Evolutionary conservation across 768 basidiomycete species (phyloP).

Genomic region (Tylopilus plumbeoviolaceoides): DNA sequence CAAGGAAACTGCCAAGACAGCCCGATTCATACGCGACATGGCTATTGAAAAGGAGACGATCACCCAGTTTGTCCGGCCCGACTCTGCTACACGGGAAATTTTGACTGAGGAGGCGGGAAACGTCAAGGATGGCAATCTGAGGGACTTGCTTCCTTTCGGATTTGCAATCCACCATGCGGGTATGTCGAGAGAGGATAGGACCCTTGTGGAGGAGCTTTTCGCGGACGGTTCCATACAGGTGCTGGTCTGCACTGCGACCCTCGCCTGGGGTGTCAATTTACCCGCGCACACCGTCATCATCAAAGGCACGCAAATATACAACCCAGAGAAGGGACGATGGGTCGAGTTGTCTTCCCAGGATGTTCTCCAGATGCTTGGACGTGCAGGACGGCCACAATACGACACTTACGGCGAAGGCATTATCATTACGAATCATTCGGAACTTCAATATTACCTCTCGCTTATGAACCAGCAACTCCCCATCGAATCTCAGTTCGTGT

Average conservation of each 20-base stretch:
- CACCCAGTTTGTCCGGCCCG: conserved; percentile 91
- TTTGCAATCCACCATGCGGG: conserved; percentile 98
- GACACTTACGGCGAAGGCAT: conserved; percentile 97
- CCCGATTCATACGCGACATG: conserved; percentile 89
- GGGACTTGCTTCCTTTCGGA: conserved; percentile 91
- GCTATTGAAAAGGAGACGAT: conserved; percentile 97
- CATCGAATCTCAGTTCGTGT: conserved; percentile 93
- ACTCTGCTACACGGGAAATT: conserved; percentile 88
- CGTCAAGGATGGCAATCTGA: conserved; percentile 77
- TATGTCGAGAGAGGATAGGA: conserved; percentile 89
- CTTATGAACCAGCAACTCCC: conserved; percentile 96
- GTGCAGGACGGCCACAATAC: conserved; percentile 95
- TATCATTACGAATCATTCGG: conserved; percentile 96
- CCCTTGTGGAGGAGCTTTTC: conserved; percentile 91
- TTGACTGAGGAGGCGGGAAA: conserved; percentile 78
- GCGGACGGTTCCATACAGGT: conserved; percentile 90
- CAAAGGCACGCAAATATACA: conserved; percentile 99
- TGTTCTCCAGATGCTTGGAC: conserved; percentile 97
- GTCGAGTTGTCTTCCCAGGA: conserved; percentile 93
- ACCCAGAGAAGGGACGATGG: conserved; percentile 98
- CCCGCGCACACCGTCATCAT: conserved; percentile 98
- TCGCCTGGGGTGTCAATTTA: conserved; percentile 99
- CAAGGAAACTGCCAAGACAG: conserved; percentile 98
- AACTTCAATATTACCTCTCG: conserved; percentile 94
- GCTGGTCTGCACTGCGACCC: conserved; percentile 93